Base-by-base conservation (phyloP, 441 rosid genomes). In the Jatropha podagrica region DNA sequence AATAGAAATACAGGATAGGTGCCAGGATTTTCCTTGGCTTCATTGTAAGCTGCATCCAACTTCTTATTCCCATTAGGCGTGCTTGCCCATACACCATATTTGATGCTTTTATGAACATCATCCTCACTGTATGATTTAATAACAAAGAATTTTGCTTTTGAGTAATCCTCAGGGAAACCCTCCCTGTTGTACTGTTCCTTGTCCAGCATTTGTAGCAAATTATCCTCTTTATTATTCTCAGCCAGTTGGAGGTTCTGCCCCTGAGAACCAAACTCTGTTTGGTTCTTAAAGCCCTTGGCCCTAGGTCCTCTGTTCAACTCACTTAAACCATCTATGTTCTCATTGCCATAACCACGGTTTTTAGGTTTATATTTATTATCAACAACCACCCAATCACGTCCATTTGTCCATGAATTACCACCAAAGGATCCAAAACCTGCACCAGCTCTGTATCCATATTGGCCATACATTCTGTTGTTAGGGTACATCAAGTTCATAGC, bases 61-160 rank as follows among this genome's bases (percentile, higher is more conserved):
- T 94, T 92, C 84, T 87, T 94, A 82, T 96, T 86, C 81, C 97
- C 64, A 85, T 87, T 91, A 40, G 96, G 92, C n/a, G 99, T 96
- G 81, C 99, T 96, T 12, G 98, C 91, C 99, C 99, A 96, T 20
- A 94, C 97, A 74, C 81, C 84, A 76, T 96, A 96, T 73, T 96
- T 96, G 66, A 96, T 89, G 79, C 98, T 91, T 83, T 96, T 94
- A 71, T 96, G 99, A 65, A 96, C 95, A 86, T 96, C 98, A 85
- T 96, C 98, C 77, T 96, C 99, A 48, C 98, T 96, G 83, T 92
- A 96, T 0, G 99, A 96, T 85, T 96, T 96, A 63, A 94, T 91
- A 52, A 94, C 85, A 81, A 91, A 96, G 83, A 90, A 94, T 81
- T 91, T 91, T 41, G 99, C 98, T 77, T 89, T 83, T 0, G 74